A percentile compares a stretch with the other conserved stretches of the same genome.
Conservation (phyloP, 2,329 filamentous ascomycete species). For the Fusarium papillatum region DNA sequence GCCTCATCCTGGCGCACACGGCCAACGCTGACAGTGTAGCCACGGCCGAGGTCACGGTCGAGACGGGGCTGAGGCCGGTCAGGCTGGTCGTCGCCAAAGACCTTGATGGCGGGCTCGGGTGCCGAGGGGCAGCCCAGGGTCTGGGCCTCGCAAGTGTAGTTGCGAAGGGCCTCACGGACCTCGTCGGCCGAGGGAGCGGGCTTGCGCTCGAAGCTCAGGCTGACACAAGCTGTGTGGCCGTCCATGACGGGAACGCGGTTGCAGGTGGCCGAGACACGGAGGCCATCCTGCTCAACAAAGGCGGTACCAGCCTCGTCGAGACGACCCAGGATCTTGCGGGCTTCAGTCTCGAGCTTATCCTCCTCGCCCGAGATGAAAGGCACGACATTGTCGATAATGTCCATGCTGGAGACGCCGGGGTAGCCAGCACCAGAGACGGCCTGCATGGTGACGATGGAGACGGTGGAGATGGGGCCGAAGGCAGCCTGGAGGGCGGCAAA, state of each 20-base stretch:
- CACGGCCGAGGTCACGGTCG: constrained; percentile 86
- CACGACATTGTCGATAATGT: constrained; percentile 96
- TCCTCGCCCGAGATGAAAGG: constrained; percentile 95
- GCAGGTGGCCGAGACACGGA: constrained; percentile 89
- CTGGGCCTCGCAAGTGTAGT: constrained; percentile 87
- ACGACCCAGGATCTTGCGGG: constrained; percentile 90
- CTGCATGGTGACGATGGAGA: constrained; percentile 92
- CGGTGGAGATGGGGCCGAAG: constrained; percentile 85
- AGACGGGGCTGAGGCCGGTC: constrained; percentile 93
- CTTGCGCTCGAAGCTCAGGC: constrained; percentile 82
- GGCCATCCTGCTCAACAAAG: constrained; percentile 80
- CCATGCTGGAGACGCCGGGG: constrained; percentile 92
- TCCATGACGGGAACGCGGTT: constrained; percentile 96
- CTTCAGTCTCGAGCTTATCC: constrained; percentile 95
- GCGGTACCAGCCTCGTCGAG: constrained; percentile 80
- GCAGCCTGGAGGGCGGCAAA: constrained; percentile 90
- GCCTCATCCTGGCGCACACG: constrained; percentile 88
- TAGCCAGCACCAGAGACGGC: constrained; percentile 95
- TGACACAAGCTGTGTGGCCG: constrained; percentile 96
- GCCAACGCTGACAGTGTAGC: constrained; percentile 93
- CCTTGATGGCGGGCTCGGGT: constrained; percentile 83
- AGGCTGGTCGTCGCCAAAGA: constrained; percentile 81
- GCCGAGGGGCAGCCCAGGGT: constrained; percentile 89
- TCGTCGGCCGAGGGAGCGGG: constrained; percentile 81
- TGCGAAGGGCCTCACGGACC: constrained; percentile 83